These are phyloP conservation scores for Extremus antarcticus DNA, from an alignment of 495 filamentous ascomycete genomes.

Conservation along the genomic window DNA sequence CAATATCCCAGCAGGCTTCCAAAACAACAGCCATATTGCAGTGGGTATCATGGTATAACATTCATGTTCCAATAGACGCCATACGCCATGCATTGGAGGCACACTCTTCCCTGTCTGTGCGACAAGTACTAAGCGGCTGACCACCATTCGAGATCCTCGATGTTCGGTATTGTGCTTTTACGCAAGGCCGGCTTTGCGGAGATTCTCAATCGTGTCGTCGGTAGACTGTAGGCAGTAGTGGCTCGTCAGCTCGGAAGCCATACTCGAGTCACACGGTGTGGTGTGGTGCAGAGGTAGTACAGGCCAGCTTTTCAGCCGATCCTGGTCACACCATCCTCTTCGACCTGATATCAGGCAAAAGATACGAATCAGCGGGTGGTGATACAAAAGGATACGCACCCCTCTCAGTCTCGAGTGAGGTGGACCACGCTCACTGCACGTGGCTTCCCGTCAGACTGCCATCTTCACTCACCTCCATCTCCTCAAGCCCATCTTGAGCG, in stretches of 20 bases:
- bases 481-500: conserved; percentile 88
- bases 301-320: conserved; percentile 39
- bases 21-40: conserved; percentile 15
- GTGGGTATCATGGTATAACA: conserved; percentile 8
- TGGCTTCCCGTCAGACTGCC: conserved; percentile 3
- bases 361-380: conserved; percentile 45
- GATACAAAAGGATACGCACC: conserved; percentile 6
- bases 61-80: conserved; percentile 4
- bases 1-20: conserved; percentile 4
- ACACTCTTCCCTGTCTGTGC: conserved; percentile 13
- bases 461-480: conserved; percentile 78
- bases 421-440: conserved; percentile 1
- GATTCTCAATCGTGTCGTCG: conserved; percentile 6
- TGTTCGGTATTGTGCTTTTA: neutral
- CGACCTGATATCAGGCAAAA: conserved; percentile 56
- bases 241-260: neutral
- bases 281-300: neutral
- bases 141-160: neutral
- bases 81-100: conserved; percentile 15
- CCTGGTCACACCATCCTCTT: conserved; percentile 86
- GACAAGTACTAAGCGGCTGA: conserved; percentile 15
- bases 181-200: conserved; percentile 5
- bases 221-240: neutral
- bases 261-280: neutral
- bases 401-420: neutral